Evolutionary conservation across 345 rosid species (phyloP), one percentile per base, ranked within the genome.

Genomic region (Salix suchowensis): DNA sequence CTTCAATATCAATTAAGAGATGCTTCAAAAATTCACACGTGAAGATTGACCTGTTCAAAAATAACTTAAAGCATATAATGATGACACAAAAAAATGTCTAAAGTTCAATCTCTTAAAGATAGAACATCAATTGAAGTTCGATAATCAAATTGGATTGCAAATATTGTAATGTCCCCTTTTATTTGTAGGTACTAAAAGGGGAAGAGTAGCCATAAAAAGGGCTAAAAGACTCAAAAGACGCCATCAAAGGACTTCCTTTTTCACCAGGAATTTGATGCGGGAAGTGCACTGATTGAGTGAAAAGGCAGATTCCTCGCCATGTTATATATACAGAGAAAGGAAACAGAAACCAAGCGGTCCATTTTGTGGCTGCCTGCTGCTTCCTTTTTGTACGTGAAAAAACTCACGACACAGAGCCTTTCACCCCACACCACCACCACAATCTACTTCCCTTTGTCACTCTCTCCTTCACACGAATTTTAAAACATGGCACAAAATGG

Each of bases 401-500:
- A 26, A 26, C 13, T 7, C 28, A 67, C 7, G 30, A 21, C 34
- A 42, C 10, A 9, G 9, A n/a, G 7, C 55, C 28, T 68, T 42
- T 24, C 32, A 40, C 12, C 46, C 46, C 11, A 32, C 69, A n/a
- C 5, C 48, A 2, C 5, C 48, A 2, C 48, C 46, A 13, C 14
- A 28, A 7, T 55, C 5, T 15, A 9, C 37, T 18, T 55, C 21
- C 30, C 42, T 71, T 34, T 40, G 39, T 32, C 62, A 54, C 55
- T 79, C 52, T 72, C 9, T 14, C 9, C 74, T 24, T 65, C 65
- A 71, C 1, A 30, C 18, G 34, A 34, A 7, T 42, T 39, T 40
- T 65, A 65, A 21, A 73, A 36, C 74, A 92, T 92, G 96, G 87
- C 87, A 15, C 80, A 84, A 40, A 87, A 79, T 76, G 92, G 97